phyloP scores from a whole-genome alignment of 148 eudicot genomes.

The Drosera capensis region DNA sequence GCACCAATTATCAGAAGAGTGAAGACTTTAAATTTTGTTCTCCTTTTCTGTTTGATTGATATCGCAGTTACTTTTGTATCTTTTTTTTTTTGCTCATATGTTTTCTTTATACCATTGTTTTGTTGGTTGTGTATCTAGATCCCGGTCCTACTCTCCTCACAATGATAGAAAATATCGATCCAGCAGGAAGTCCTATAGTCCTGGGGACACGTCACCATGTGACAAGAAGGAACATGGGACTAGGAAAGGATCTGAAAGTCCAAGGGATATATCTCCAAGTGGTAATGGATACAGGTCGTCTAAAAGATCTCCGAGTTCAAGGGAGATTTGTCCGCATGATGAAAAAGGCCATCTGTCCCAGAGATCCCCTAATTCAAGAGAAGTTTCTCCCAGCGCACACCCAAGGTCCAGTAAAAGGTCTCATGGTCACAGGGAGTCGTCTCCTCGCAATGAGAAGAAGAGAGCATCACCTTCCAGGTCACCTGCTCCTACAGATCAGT shows the following conservation, averaged over 20 bases:
- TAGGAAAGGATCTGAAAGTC: conserved; percentile 9
- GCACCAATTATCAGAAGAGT: too few species aligned
- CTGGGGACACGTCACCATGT: conserved; percentile 27
- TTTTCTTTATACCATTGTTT: conserved; percentile 1
- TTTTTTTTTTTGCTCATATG: background rate
- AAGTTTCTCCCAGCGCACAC: conserved; percentile 11
- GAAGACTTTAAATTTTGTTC: too few species aligned
- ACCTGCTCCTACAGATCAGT: conserved; percentile 3
- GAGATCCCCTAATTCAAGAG: conserved; percentile 18
- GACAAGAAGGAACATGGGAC: conserved; percentile 11
- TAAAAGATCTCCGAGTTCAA: conserved; percentile 18
- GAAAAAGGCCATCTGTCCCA: conserved; percentile 6
- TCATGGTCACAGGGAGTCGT: background rate
- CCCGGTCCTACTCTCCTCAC: conserved; percentile 33
- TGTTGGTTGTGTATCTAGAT: conserved; percentile 24
- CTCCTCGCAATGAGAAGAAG: conserved; percentile 5
- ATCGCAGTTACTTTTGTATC: background rate
- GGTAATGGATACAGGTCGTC: conserved; percentile 9
- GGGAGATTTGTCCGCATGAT: conserved; percentile 11
- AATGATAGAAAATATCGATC: conserved; percentile 30
- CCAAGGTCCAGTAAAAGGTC: conserved; percentile 7
- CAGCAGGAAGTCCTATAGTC: conserved; percentile 22
- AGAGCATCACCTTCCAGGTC: background rate
- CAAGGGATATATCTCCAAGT: conserved; percentile 8
- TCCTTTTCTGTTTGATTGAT: too few species aligned